Conservation (phyloP, 345 rosid genomes). For the Pistacia integerrima region DNA sequence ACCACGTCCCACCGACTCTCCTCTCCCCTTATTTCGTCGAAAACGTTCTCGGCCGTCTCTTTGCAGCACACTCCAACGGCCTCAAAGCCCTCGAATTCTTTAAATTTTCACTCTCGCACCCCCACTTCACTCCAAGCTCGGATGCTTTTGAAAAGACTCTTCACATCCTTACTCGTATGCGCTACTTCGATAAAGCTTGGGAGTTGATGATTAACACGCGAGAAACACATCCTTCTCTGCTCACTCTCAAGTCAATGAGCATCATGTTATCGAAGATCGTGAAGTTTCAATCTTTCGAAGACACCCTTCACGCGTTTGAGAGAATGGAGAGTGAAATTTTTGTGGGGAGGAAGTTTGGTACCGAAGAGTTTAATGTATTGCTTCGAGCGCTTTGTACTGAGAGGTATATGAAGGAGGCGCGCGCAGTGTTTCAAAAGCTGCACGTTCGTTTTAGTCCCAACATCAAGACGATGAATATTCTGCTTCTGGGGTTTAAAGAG, state of each 20-base stretch:
- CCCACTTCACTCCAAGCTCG: constrained; percentile 44
- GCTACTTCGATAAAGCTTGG: constrained; percentile 90
- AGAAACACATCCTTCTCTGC: constrained; percentile 43
- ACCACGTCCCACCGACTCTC: constrained; percentile 35
- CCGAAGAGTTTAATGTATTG: constrained; percentile 76
- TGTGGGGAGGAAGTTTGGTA: constrained; percentile 49
- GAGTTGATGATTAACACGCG: constrained; percentile 59
- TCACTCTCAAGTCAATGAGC: constrained; percentile 78
- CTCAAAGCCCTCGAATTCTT: constrained; percentile 90
- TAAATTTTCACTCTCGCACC: constrained; percentile 39
- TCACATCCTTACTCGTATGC: constrained; percentile 79
- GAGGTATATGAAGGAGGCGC: constrained; percentile 82
- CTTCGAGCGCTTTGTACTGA: constrained; percentile 70
- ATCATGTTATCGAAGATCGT: constrained; percentile 71
- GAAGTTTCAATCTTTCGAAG: constrained; percentile 66
- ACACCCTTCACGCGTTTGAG: constrained; percentile 63
- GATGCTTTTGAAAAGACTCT: constrained; percentile 84
- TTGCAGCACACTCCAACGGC: constrained; percentile 85
- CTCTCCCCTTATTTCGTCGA: constrained; percentile 54
- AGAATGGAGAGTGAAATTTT: constrained; percentile 68
- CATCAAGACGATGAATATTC: constrained; percentile 75
- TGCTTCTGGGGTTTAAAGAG: constrained; percentile 82
- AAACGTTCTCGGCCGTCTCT: constrained; percentile 77
- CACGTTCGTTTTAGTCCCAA: constrained; percentile 58
- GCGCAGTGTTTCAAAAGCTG: constrained; percentile 64